A percentile compares a stretch with the other conserved stretches of the same genome.
These are phyloP conservation scores for Collybiopsis confluens DNA, from an alignment of 768 basidiomycete species.

Conservation along the genomic window DNA sequence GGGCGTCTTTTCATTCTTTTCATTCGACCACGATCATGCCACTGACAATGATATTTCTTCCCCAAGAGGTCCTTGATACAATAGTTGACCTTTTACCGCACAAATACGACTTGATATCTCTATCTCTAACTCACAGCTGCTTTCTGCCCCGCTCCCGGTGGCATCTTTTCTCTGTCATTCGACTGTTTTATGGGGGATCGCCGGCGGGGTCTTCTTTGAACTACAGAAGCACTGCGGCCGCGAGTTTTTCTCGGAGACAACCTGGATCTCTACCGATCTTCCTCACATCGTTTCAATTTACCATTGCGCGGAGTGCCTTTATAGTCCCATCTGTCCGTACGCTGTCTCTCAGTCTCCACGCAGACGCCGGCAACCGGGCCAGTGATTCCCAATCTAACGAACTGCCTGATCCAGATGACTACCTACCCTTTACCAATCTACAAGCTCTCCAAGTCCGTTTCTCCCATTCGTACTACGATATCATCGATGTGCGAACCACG, in stretches of 20 bases:
- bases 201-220: neutral
- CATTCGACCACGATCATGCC: no score
- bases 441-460: neutral
- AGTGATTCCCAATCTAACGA: neutral
- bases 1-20: no score
- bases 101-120: no score
- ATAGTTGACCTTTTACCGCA: no score
- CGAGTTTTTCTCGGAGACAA: neutral
- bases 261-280: neutral
- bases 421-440: neutral
- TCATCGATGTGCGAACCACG: neutral
- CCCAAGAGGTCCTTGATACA: no score
- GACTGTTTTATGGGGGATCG: conserved; percentile 5
- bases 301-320: neutral
- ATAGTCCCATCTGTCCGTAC: neutral
- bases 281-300: neutral
- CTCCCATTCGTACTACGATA: neutral
- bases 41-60: no score
- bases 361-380: neutral
- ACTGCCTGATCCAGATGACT: neutral
- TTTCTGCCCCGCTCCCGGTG: no score
- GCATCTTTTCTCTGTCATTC: no score
- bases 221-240: neutral
- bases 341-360: neutral
- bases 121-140: no score